phyloP scores from a whole-genome alignment of 1,284 basidiomycete genomes.

The Tremellales sp. region DNA sequence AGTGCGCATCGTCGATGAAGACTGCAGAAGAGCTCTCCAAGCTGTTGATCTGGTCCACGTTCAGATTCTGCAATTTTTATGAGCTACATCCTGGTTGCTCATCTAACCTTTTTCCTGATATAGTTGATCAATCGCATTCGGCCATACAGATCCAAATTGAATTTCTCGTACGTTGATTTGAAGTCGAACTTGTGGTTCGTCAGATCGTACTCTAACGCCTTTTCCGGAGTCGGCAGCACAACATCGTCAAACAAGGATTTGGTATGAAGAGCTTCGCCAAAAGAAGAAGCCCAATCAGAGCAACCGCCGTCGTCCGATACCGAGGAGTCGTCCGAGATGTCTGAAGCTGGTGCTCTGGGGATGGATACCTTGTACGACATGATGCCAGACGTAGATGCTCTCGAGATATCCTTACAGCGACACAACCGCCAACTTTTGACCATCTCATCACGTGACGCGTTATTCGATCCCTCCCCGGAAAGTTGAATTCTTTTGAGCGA shows the following conservation, averaged over 20 bases:
- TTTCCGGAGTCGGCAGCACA: constrained; percentile 58
- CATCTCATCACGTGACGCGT: too few relatives aligned
- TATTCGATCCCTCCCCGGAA: too few relatives aligned
- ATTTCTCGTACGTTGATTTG: constrained; percentile 16
- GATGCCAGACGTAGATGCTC: too few relatives aligned
- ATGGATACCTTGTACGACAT: too few relatives aligned
- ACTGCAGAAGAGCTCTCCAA: constrained; percentile 61
- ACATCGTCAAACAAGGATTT: constrained; percentile 76
- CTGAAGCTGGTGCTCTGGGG: too few relatives aligned
- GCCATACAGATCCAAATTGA: constrained; percentile 62
- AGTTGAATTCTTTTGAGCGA: too few relatives aligned
- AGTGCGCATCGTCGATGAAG: constrained; percentile 68
- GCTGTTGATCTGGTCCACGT: constrained; percentile 46
- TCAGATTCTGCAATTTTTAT: constrained; percentile 8
- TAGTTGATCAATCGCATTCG: constrained; percentile 78
- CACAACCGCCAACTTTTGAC: too few relatives aligned
- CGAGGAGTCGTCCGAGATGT: neutral
- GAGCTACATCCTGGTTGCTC: neutral
- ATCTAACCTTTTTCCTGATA: constrained; percentile 65
- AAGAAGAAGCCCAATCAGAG: constrained; percentile 15
- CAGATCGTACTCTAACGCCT: constrained; percentile 65
- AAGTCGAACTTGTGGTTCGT: constrained; percentile 50
- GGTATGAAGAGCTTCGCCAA: constrained; percentile 48
- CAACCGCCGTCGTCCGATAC: constrained; percentile 11
- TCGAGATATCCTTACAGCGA: too few relatives aligned